Evolutionary conservation across 768 basidiomycete genomes (phyloP).

Genomic region (Auricularia auricula-judae): DNA sequence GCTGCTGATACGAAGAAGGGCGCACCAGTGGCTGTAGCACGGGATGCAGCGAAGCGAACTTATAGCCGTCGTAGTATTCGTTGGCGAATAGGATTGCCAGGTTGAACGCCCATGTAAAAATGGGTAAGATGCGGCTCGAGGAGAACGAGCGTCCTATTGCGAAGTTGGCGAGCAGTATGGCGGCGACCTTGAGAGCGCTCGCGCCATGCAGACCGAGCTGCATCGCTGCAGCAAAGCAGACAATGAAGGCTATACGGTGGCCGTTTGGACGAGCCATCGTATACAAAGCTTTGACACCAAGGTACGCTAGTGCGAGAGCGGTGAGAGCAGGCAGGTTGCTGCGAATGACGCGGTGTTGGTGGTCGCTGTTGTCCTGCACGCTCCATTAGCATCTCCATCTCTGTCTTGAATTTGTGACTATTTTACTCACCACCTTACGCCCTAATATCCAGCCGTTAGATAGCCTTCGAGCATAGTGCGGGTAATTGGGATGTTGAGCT

Average conservation of each 20-base stretch:
- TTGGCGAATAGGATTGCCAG: conserved; percentile 62
- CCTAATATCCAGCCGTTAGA: conserved; percentile 75
- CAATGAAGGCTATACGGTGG: conserved; percentile 44
- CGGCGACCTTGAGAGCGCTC: conserved; percentile 64
- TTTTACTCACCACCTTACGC: conserved; percentile 49
- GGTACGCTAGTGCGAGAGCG: conserved; percentile 38
- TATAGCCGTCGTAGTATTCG: conserved; percentile 65
- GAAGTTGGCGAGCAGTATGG: conserved; percentile 65
- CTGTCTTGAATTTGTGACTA: neutral
- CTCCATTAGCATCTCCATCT: neutral
- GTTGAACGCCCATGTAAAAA: conserved; percentile 73
- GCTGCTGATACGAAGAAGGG: neutral
- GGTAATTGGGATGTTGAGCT: conserved; percentile 73
- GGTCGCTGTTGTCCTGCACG: conserved; percentile 83
- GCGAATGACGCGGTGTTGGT: conserved; percentile 84
- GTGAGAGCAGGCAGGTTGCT: conserved; percentile 60
- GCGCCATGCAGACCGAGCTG: conserved; percentile 71
- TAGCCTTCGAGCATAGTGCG: conserved; percentile 43
- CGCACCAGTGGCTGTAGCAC: conserved; percentile 52
- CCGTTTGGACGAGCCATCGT: conserved; percentile 16
- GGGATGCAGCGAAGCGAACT: conserved; percentile 44
- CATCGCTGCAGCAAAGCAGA: conserved; percentile 51
- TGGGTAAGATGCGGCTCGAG: conserved; percentile 61
- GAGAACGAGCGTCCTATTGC: conserved; percentile 40
- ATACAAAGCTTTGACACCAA: conserved; percentile 45